Base-by-base conservation (phyloP, 2,329 filamentous ascomycete species). In the Aureobasidium namibiae region DNA sequence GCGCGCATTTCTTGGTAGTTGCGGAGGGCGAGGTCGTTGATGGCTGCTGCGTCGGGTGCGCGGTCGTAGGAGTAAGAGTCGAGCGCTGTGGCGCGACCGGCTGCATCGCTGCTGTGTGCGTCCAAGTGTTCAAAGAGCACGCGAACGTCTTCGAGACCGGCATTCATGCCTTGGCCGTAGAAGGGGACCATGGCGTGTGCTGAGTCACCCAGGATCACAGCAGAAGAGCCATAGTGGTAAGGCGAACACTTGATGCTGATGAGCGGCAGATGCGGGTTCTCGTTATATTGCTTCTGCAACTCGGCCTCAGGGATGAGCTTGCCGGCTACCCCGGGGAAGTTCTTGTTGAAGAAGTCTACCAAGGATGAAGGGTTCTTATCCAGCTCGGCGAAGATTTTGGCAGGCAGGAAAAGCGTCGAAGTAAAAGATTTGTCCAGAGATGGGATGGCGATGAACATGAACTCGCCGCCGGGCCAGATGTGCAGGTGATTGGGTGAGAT, bases 401-500 rank as follows among this genome's bases (percentile, higher is more conserved):
- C 83, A 0, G 92, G 89, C 39, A 95, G 82, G 72, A 99, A 99
- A 3, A 99, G 81, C 0, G 95, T 99, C 72, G 91, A 95, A 0
- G 92, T 96, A 70, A 99, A 99, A 2, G 90, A 89, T 60, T 90
- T 91, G 70, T 97, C 91, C 73, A 90, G 72, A n/a, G 79, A 80
- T 0, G 94, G 92, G 44, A 99, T 92, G 18, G 94, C 95, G 68
- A 99, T 99, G 75, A 99, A 99, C 95, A 99, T 97, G 68, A 94
- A 92, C 42, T 92, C 85, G 66, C 86, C 86, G 33, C 89, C 91
- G 0, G 94, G 94, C 94, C 94, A 99, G 70, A 99, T 99, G 73
- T 99, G 94, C 1, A 99, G 80, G 70, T 97, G 92, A 67, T 96
- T 89, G 1, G 91, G 90, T 0, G 90, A 94, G 65, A 97, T 94